These are phyloP conservation scores for Pseudopyricularia cyperi DNA, from an alignment of 2,329 filamentous ascomycete species.

Conservation along the genomic window DNA sequence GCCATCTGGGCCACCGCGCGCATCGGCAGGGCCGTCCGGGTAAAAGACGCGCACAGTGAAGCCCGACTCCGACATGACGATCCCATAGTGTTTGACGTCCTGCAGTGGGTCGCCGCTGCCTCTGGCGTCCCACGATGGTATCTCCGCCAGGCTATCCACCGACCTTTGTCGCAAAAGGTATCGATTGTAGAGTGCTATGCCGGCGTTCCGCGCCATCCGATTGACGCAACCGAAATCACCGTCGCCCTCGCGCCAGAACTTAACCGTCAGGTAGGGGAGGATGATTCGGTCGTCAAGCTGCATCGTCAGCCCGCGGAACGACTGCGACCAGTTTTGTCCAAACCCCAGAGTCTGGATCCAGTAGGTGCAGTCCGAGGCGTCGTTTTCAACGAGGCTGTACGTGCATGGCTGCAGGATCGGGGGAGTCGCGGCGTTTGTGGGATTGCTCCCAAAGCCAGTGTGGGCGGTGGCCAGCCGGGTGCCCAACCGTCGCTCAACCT, in stretches of 20 bases:
- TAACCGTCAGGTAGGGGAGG: not conserved
- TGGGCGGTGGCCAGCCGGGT: not conserved
- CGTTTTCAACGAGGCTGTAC: not conserved
- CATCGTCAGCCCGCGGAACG: not conserved
- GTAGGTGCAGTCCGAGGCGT: not conserved
- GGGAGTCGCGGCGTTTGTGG: not conserved
- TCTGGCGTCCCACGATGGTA: not conserved
- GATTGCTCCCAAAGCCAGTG: slow-evolving; percentile 1
- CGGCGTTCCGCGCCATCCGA: not conserved
- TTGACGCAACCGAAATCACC: not conserved
- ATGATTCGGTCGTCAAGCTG: not conserved
- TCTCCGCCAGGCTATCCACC: not conserved
- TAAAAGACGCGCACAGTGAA: not conserved
- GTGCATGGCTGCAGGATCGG: not conserved
- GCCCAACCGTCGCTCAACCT: not conserved
- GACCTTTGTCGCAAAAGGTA: not conserved
- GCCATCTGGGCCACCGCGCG: not conserved
- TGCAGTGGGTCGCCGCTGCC: not conserved
- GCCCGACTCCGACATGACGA: not conserved
- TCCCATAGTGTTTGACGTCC: not conserved
- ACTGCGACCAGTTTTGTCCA: not conserved
- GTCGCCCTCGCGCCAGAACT: not conserved
- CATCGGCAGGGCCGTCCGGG: not conserved
- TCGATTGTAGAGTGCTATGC: not conserved
- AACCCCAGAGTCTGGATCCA: slow-evolving; percentile 1